Percentiles rank a stretch among this genome's conserved stretches.
phyloP scores from a whole-genome alignment of 1,284 basidiomycete species.

The Sphaerobolus stellatus region DNA sequence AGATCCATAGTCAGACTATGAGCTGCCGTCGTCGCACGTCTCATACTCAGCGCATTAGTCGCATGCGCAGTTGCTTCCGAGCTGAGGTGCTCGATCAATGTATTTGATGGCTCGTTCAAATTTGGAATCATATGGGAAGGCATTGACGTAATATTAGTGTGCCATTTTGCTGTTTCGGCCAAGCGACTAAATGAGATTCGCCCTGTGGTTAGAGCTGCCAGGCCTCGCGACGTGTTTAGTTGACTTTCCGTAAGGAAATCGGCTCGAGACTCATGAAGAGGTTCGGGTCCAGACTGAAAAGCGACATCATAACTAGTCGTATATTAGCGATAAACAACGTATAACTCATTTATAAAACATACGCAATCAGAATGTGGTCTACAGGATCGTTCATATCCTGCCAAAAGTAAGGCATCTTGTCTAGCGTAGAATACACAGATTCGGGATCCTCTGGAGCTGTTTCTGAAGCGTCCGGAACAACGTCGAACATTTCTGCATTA shows the following conservation, averaged over 20 bases:
- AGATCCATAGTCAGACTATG: slow-evolving; percentile 66
- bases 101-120: slow-evolving; percentile 30
- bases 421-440: slow-evolving; percentile 46
- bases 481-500: slow-evolving; percentile 29
- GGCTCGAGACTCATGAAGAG: slow-evolving; percentile 40
- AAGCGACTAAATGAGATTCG: slow-evolving; percentile 43
- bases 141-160: slow-evolving; percentile 46
- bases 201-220: slow-evolving; percentile 49
- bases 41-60: neutral
- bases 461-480: slow-evolving; percentile 23
- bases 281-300: slow-evolving; percentile 51
- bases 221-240: slow-evolving; percentile 51
- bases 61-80: slow-evolving; percentile 1
- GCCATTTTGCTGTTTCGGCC: slow-evolving; percentile 49
- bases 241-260: slow-evolving; percentile 56
- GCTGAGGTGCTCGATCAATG: neutral
- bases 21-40: slow-evolving; percentile 43
- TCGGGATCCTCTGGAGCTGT: slow-evolving; percentile 21
- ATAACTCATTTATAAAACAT: slow-evolving; percentile 19
- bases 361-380: slow-evolving; percentile 61
- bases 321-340: slow-evolving; percentile 1
- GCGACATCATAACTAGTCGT: slow-evolving; percentile 57
- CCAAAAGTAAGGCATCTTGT: slow-evolving; percentile 55
- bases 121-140: slow-evolving; percentile 43
- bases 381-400: slow-evolving; percentile 45